Evolutionary conservation across 1,284 basidiomycete species (phyloP).

Genomic region (Sphagnurus paluster): DNA sequence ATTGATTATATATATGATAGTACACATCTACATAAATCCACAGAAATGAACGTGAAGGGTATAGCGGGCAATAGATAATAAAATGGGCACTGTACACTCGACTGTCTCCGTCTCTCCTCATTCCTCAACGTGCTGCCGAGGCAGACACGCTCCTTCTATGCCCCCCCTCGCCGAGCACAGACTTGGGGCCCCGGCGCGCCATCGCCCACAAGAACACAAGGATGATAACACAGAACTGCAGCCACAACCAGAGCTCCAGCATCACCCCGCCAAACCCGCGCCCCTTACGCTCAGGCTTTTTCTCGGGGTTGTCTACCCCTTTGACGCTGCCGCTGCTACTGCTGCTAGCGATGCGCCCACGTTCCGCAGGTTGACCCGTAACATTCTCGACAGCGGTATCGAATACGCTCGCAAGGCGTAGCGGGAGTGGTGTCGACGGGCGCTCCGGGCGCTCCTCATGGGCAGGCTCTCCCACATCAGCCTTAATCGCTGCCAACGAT

Average conservation of each 20-base stretch:
- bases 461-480: conserved; percentile 4
- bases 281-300: conserved; percentile 19
- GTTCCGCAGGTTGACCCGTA: conserved; percentile 17
- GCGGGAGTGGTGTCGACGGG: conserved; percentile 34
- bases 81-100: conserved; percentile 1
- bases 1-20: too few species aligned
- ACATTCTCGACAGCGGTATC: conserved; percentile 45
- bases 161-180: conserved; percentile 54
- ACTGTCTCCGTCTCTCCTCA: background rate
- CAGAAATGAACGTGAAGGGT: conserved; percentile 4
- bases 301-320: conserved; percentile 3
- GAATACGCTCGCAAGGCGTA: conserved; percentile 36
- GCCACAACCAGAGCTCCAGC: conserved; percentile 76
- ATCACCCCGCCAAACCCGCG: conserved; percentile 48
- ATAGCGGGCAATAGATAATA: conserved; percentile 1
- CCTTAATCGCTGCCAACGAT: conserved; percentile 22
- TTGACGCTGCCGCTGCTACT: too few species aligned
- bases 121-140: conserved; percentile 9
- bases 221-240: conserved; percentile 73
- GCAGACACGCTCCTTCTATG: conserved; percentile 33
- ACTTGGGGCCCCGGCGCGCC: conserved; percentile 72
- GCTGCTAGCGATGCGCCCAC: too few species aligned
- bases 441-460: conserved; percentile 12
- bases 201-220: conserved; percentile 76
- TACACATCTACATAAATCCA: background rate